Evolutionary conservation across 2,329 filamentous ascomycete genomes (phyloP).

Genomic region (Fusarium pilosicola): DNA sequence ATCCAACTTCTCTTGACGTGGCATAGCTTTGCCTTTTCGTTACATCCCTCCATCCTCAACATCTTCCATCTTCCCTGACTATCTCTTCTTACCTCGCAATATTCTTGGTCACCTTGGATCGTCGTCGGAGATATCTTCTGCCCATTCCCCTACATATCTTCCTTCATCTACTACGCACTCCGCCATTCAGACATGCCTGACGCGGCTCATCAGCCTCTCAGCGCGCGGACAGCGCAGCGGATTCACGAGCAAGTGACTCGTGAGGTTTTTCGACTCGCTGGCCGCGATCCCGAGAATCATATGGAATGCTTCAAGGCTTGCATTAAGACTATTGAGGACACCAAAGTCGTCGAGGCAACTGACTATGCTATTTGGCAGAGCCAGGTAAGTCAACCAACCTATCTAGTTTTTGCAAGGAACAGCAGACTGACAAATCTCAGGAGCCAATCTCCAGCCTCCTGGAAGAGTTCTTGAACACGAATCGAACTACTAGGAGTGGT

Average conservation of each 20-base stretch:
- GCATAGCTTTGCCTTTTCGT: not conserved
- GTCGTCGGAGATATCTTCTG: not conserved
- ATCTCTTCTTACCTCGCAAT: not conserved
- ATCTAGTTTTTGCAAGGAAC: not conserved
- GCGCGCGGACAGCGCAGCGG: not conserved
- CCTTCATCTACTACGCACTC: not conserved
- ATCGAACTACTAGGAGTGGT: not conserved
- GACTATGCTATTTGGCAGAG: not conserved
- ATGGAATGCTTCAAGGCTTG: slow-evolving; percentile 2
- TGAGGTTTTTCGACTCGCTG: slow-evolving; percentile 5
- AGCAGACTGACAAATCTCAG: not conserved
- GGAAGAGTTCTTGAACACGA: not conserved
- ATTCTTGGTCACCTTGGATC: not conserved
- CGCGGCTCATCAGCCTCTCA: not conserved
- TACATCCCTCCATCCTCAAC: not conserved
- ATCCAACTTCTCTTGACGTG: not conserved
- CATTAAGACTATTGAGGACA: not conserved
- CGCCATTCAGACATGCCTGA: not conserved
- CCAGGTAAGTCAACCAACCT: not conserved
- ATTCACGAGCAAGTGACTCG: not conserved
- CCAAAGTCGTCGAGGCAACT: not conserved
- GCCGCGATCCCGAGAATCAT: not conserved
- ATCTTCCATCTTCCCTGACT: not conserved
- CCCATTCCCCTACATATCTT: not conserved
- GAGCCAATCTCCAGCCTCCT: not conserved